Evolutionary conservation across 108 stramenopile species (phyloP).

Genomic region (Bacterosira constricta): DNA sequence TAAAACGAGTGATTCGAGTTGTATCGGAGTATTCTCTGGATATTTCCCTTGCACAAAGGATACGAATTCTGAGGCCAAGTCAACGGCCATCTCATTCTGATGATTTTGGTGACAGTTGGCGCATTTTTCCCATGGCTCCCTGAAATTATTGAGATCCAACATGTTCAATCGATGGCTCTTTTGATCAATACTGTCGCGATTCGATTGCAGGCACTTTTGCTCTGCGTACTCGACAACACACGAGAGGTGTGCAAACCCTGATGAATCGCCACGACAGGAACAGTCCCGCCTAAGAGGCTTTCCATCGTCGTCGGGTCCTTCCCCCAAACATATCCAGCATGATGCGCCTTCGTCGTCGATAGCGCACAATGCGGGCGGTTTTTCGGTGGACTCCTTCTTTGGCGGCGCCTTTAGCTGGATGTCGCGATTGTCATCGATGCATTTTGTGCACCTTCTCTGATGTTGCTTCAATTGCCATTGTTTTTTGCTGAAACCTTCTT

Average conservation of each 20-base stretch:
- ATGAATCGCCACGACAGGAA: conserved; percentile 7
- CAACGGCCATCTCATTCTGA: background rate
- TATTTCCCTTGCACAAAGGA: conserved; percentile 9
- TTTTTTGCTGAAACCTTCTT: too few species aligned
- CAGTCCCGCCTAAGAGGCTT: conserved; percentile 8
- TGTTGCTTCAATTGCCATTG: too few species aligned
- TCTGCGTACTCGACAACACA: conserved; percentile 19
- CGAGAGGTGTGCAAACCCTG: background rate
- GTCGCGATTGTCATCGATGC: too few species aligned
- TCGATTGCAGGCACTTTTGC: background rate
- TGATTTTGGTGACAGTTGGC: conserved; percentile 7
- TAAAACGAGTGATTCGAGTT: too few species aligned
- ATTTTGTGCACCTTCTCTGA: too few species aligned
- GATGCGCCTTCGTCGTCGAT: conserved; percentile 6
- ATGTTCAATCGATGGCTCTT: background rate
- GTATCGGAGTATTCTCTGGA: too few species aligned
- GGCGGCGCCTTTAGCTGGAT: too few species aligned
- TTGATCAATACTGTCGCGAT: too few species aligned
- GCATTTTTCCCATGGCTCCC: conserved; percentile 1
- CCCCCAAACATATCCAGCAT: conserved; percentile 23
- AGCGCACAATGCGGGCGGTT: background rate
- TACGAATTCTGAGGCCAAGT: background rate
- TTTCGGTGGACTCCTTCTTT: background rate
- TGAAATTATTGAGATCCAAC: background rate
- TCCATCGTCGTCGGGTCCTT: conserved; percentile 8